Conservation (phyloP, 805 yeast species). For the Ogataea angusta region DNA sequence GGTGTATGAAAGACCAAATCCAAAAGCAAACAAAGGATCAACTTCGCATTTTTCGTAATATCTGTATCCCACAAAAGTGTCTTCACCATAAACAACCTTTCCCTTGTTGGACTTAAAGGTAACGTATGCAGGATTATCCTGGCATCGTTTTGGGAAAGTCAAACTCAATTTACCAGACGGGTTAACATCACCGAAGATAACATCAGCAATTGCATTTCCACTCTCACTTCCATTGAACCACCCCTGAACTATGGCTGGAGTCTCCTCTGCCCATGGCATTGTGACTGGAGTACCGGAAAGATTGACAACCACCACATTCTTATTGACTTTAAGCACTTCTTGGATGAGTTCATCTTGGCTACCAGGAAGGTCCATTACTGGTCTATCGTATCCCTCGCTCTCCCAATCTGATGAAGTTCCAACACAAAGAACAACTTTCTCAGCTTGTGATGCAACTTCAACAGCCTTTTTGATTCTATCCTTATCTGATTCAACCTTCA, state of each 20-base stretch:
- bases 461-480: constrained; percentile 42
- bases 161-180: constrained; percentile 60
- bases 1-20: constrained; percentile 61
- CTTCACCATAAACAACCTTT: constrained; percentile 59
- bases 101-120: constrained; percentile 52
- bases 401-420: constrained; percentile 59
- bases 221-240: constrained; percentile 58
- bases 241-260: constrained; percentile 46
- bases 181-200: constrained; percentile 54
- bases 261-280: constrained; percentile 48
- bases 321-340: constrained; percentile 44
- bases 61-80: constrained; percentile 60
- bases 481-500: constrained; percentile 28
- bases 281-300: constrained; percentile 63
- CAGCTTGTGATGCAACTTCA: constrained; percentile 45
- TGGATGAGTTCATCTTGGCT: constrained; percentile 42
- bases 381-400: constrained; percentile 57
- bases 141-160: constrained; percentile 48
- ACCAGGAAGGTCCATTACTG: constrained; percentile 49
- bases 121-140: constrained; percentile 57
- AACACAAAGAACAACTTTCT: constrained; percentile 49
- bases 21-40: constrained; percentile 57
- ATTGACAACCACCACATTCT: constrained; percentile 50
- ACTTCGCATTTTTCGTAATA: constrained; percentile 51
- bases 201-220: constrained; percentile 60